These are phyloP conservation scores for Fusarium fracticaudum DNA, from an alignment of 2,329 filamentous ascomycete species.

Conservation along the genomic window DNA sequence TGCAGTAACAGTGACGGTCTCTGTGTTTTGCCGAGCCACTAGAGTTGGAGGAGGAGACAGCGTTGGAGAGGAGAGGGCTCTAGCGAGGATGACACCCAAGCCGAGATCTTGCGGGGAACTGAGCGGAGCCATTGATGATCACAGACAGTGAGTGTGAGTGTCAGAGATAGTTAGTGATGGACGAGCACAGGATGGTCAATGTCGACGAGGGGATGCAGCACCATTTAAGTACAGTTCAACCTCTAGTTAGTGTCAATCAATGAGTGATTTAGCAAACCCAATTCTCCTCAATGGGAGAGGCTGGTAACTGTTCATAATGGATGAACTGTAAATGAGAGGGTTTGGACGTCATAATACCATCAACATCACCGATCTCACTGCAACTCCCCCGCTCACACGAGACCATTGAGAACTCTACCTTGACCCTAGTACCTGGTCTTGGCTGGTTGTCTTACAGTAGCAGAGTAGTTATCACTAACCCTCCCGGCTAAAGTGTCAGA, in stretches of 20 bases:
- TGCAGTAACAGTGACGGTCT: constrained; percentile 47
- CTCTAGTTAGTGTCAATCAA: not conserved
- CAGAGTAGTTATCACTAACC: not conserved
- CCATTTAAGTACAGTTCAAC: constrained; percentile 8
- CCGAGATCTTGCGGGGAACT: constrained; percentile 19
- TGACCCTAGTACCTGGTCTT: constrained; percentile 4
- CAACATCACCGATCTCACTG: constrained; percentile 22
- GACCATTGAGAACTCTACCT: not conserved
- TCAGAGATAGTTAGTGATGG: not conserved
- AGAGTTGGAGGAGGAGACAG: constrained; percentile 18
- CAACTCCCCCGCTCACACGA: constrained; percentile 14
- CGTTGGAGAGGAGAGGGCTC: constrained; percentile 26
- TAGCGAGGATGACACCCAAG: constrained; percentile 21
- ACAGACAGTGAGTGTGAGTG: not conserved
- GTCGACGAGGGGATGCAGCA: not conserved
- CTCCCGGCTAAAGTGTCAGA: not conserved
- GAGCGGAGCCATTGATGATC: constrained; percentile 28
- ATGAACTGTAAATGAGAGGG: constrained; percentile 1
- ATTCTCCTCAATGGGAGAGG: not conserved
- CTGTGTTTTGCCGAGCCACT: constrained; percentile 32
- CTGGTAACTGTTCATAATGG: not conserved
- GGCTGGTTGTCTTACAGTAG: not conserved
- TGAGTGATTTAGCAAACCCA: constrained; percentile 2
- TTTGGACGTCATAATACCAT: constrained; percentile 30
- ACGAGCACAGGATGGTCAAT: not conserved